phyloP scores from a whole-genome alignment of 352 stramenopile species.

The Phytophthora pistaciae region DNA sequence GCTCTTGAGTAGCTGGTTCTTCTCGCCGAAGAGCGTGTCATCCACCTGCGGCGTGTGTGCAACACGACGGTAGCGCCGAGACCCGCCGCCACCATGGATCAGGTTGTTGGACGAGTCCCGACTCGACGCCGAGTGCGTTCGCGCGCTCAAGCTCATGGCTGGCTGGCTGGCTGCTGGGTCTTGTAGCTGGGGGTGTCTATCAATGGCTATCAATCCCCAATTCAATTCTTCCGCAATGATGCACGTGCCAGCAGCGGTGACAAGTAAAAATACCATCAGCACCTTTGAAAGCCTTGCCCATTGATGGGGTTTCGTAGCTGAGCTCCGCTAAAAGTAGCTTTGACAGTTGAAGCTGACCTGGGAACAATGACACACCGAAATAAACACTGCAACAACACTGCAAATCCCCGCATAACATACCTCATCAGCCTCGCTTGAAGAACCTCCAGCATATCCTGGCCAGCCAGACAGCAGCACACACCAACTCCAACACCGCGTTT shows the following conservation, averaged over 20 bases:
- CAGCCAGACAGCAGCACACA: neutral
- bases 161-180: neutral
- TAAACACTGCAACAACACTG: constrained; percentile 5
- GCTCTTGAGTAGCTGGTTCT: constrained; percentile 51
- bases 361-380: constrained; percentile 21
- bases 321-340: constrained; percentile 27
- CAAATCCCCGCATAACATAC: neutral
- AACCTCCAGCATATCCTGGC: neutral
- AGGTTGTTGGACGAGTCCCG: constrained; percentile 33
- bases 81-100: constrained; percentile 22
- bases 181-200: neutral
- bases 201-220: constrained; percentile 9
- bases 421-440: neutral
- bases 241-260: neutral
- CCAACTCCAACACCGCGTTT: constrained; percentile 9
- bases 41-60: constrained; percentile 70
- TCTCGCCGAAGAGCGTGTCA: constrained; percentile 78
- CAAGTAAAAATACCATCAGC: constrained; percentile 19
- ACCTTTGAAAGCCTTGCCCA: neutral
- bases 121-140: constrained; percentile 41
- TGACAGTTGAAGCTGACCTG: neutral
- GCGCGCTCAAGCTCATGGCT: constrained; percentile 36
- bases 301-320: neutral
- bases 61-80: constrained; percentile 69
- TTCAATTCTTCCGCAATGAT: constrained; percentile 7